Percentiles rank a stretch among this genome's conserved stretches.
phyloP scores from a whole-genome alignment of 306 rosid species.

The Bauhinia variegata region DNA sequence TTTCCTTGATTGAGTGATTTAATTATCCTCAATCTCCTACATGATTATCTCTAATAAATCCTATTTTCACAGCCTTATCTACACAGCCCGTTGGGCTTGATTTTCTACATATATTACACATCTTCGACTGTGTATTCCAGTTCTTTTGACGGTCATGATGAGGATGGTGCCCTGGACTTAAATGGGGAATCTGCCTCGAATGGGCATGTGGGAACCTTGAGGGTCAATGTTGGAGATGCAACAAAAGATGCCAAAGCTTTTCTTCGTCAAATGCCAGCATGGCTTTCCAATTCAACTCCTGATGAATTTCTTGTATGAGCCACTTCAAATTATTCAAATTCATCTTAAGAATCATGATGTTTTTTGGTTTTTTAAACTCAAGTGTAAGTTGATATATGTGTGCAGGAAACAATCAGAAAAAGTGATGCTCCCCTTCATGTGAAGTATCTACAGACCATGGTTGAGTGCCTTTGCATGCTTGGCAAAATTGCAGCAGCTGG shows the following conservation, averaged over 20 bases:
- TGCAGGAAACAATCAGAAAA: slow-evolving; percentile 85
- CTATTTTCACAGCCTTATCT: too few relatives aligned
- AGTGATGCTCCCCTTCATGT: slow-evolving; percentile 87
- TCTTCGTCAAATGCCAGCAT: slow-evolving; percentile 77
- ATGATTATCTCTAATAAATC: too few relatives aligned
- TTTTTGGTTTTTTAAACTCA: slow-evolving; percentile 42
- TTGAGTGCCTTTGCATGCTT: slow-evolving; percentile 95
- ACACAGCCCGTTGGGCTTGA: too few relatives aligned
- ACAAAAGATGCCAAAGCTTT: slow-evolving; percentile 55
- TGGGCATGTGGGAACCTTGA: slow-evolving; percentile 49
- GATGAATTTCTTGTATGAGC: slow-evolving; percentile 95
- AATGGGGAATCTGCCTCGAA: slow-evolving; percentile 64
- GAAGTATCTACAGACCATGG: slow-evolving; percentile 96
- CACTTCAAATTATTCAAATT: slow-evolving; percentile 27
- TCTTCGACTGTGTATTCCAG: slow-evolving; percentile 55
- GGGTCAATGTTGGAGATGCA: slow-evolving; percentile 65
- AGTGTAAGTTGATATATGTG: slow-evolving; percentile 41
- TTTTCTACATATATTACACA: slow-evolving; percentile 26
- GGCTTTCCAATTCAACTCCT: slow-evolving; percentile 93
- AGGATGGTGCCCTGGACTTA: slow-evolving; percentile 61
- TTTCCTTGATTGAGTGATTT: too few relatives aligned
- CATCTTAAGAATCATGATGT: slow-evolving; percentile 31
- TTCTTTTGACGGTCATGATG: slow-evolving; percentile 82
- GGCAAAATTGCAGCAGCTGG: slow-evolving; percentile 99
- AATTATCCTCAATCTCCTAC: too few relatives aligned